phyloP scores from a whole-genome alignment of 1,284 basidiomycete species.

The Polyporus tsugae region DNA sequence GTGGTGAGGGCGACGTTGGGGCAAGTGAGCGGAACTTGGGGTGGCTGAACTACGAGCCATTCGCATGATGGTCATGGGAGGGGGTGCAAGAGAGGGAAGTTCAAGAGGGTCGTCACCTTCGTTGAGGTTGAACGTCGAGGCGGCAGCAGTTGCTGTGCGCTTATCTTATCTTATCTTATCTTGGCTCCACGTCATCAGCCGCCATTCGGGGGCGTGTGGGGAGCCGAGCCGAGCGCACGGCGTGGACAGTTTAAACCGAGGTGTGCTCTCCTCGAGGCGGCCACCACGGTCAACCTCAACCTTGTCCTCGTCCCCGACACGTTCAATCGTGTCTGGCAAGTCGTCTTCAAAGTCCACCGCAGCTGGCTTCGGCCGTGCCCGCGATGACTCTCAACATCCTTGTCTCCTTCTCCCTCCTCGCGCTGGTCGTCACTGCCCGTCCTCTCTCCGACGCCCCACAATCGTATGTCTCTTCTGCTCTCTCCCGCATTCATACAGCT shows the following conservation, averaged over 20 bases:
- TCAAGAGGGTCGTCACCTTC: no score
- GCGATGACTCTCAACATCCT: constrained; percentile 52
- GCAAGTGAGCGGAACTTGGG: neutral
- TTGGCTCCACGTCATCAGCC: constrained; percentile 3
- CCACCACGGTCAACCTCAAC: constrained; percentile 13
- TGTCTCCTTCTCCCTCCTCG: constrained; percentile 51
- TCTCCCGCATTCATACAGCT: neutral
- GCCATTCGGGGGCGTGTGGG: neutral
- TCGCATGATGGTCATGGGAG: neutral
- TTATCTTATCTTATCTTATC: constrained; percentile 1
- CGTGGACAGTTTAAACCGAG: neutral
- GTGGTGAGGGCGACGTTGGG: neutral
- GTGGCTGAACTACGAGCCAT: neutral
- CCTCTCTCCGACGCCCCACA: constrained; percentile 44
- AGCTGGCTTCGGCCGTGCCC: constrained; percentile 20
- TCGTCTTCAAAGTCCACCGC: constrained; percentile 17
- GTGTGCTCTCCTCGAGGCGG: constrained; percentile 16
- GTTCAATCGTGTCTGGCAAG: constrained; percentile 29
- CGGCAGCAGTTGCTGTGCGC: neutral
- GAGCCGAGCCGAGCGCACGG: neutral
- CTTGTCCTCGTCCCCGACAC: constrained; percentile 25
- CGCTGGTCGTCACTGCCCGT: constrained; percentile 54
- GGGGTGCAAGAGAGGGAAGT: no score
- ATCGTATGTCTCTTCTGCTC: constrained; percentile 34
- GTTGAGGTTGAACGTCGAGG: no score